Evolutionary conservation across 2,329 filamentous ascomycete species (phyloP), one percentile per base, ranked within the genome.

Genomic region (Cryphonectria carpinicola): DNA sequence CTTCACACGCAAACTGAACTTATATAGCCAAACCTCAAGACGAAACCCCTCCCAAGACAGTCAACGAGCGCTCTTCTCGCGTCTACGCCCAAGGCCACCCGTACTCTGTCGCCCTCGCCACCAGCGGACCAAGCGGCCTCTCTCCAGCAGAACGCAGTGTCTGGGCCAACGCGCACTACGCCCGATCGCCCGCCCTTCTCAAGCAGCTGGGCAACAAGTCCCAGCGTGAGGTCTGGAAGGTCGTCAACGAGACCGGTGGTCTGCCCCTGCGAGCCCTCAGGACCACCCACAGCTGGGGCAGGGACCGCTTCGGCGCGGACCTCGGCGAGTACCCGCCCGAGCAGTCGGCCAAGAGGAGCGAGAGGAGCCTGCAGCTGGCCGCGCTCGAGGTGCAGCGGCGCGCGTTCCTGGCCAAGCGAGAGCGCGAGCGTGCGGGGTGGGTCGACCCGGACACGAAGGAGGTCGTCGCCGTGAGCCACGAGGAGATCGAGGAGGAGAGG

Each of bases 171-270:
- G 76, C 82, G 25, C 81, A 83, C 73, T 82, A 86, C 70, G 80
- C 87, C 56, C 80, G 80, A 60, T 80, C 82, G 52, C 80, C 80
- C 76, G 60, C 77, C 81, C 46, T 80, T 79, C 72, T 72, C 52
- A 67, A 64, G 56, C 74, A 70, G 28, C 76, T 79, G 43, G 76
- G 78, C 1, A 80, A 82, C 77, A 88, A 88, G 78, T 79, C 84
- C 37, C 84, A 88, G 76, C 84, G 85, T 75, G 87, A 89, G 75
- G 84, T 87, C 76, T 90, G 87, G 87, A 87, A 87, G 78, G 80
- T 82, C 63, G 81, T 88, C 73, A 83, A 83, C 77, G 87, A 89
- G 74, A 82, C 85, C 64, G 82, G 79, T 69, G 69, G 69, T 5
- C 80, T 88, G 19, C 85, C 87, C 6, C 79, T 85, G 65, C 84